These are phyloP conservation scores for Ogataea hybrid DNA, from an alignment of 1,139 yeast genomes.

Conservation along the genomic window DNA sequence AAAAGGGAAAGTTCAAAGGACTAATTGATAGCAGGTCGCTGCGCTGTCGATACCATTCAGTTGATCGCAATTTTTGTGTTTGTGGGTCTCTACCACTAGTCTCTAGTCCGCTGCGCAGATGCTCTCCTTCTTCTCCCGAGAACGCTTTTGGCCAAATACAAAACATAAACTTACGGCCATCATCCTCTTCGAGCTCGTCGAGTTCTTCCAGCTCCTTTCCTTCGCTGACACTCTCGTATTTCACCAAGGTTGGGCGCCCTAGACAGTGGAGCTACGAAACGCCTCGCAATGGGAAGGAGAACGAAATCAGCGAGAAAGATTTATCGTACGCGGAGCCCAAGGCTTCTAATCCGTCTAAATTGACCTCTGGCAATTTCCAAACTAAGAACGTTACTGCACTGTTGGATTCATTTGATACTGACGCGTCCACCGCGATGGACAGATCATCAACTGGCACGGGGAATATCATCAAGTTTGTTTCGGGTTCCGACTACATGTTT, in stretches of 20 bases:
- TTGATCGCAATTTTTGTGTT: constrained; percentile 13
- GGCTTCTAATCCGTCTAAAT: neutral
- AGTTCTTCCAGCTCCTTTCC: constrained; percentile 15
- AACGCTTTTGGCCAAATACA: neutral
- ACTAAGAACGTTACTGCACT: neutral
- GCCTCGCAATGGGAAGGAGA: neutral
- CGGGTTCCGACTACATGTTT: constrained; percentile 17
- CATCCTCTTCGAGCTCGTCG: constrained; percentile 15
- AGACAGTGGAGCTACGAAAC: constrained; percentile 2
- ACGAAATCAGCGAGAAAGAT: neutral
- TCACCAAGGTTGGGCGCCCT: constrained; percentile 14
- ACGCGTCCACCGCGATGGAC: constrained; percentile 5
- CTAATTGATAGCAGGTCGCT: constrained; percentile 18
- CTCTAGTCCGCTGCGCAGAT: constrained; percentile 20
- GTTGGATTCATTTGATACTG: constrained; percentile 1
- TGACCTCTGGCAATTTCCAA: neutral
- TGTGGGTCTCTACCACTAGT: constrained; percentile 20
- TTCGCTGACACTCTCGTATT: constrained; percentile 17
- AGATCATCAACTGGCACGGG: constrained; percentile 3
- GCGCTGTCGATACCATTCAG: constrained; percentile 18
- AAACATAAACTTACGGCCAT: constrained; percentile 3
- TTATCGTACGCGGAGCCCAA: no score
- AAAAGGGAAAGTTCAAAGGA: constrained; percentile 21
- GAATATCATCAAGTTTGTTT: constrained; percentile 11
- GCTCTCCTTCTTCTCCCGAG: neutral